Conservation (phyloP, 345 rosid genomes). For the Salix udensis region DNA sequence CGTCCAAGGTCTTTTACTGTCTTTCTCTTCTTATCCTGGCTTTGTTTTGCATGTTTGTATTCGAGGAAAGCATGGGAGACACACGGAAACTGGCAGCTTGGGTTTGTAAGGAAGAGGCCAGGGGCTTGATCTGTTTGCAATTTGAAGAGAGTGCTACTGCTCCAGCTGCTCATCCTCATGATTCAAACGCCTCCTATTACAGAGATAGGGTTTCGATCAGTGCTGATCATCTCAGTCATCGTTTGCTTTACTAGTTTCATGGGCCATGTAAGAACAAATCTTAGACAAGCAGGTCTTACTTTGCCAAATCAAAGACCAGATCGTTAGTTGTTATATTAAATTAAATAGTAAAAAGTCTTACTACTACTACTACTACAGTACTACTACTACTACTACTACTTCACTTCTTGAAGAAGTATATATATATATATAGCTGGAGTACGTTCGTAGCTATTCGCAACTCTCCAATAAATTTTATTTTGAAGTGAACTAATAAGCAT, state of each 20-base stretch:
- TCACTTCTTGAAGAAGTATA: no score
- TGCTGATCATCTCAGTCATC: neutral
- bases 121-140: constrained; percentile 5
- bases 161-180: neutral
- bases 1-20: constrained; percentile 13
- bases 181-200: neutral
- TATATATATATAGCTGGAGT: no score
- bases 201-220: neutral
- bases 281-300: neutral
- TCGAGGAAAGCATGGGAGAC: constrained; percentile 4
- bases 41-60: constrained; percentile 14
- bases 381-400: no score
- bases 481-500: no score
- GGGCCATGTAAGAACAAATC: neutral
- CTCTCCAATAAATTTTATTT: no score
- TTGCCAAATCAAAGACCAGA: neutral
- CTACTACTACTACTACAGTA: no score
- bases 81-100: constrained; percentile 9
- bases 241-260: neutral
- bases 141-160: neutral
- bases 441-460: no score
- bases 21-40: constrained; percentile 19
- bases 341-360: no score
- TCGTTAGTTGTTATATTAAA: neutral
- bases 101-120: constrained; percentile 1